phyloP scores from a whole-genome alignment of 441 rosid genomes.

The Adansonia rubrostipa region DNA sequence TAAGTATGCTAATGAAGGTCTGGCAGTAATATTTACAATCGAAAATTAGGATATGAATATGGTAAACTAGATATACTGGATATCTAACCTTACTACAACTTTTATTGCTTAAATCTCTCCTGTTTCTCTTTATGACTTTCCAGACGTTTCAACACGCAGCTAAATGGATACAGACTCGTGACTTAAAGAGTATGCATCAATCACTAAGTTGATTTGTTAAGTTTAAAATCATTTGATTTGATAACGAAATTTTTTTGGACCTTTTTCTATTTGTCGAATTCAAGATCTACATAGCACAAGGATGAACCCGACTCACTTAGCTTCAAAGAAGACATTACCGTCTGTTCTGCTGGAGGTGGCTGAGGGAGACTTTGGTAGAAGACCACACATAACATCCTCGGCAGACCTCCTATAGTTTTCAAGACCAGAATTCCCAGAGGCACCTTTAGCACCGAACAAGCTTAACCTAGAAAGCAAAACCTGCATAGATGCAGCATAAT shows the following conservation, averaged over 20 bases:
- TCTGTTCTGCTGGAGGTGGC: constrained; percentile 82
- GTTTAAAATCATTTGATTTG: background rate
- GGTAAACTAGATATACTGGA: background rate
- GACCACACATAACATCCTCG: constrained; percentile 90
- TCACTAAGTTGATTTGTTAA: background rate
- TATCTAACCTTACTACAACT: background rate
- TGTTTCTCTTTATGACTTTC: background rate
- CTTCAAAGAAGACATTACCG: constrained; percentile 40
- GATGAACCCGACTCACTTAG: background rate
- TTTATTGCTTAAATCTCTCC: background rate
- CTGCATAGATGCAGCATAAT: constrained; percentile 45
- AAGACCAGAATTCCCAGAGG: constrained; percentile 62
- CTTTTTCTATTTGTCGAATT: background rate
- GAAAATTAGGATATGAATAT: background rate
- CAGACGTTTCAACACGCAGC: background rate
- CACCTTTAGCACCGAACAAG: constrained; percentile 67
- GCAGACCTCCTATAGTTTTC: constrained; percentile 73
- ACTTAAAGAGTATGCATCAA: background rate
- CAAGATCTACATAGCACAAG: background rate
- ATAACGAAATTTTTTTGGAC: background rate
- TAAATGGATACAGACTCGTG: background rate
- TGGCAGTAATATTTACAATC: no score
- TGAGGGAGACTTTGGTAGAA: constrained; percentile 86
- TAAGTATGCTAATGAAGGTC: no score
- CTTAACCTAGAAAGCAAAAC: constrained; percentile 79